phyloP scores from a whole-genome alignment of 75 land plant genomes.

The Cunninghamia lanceolata region DNA sequence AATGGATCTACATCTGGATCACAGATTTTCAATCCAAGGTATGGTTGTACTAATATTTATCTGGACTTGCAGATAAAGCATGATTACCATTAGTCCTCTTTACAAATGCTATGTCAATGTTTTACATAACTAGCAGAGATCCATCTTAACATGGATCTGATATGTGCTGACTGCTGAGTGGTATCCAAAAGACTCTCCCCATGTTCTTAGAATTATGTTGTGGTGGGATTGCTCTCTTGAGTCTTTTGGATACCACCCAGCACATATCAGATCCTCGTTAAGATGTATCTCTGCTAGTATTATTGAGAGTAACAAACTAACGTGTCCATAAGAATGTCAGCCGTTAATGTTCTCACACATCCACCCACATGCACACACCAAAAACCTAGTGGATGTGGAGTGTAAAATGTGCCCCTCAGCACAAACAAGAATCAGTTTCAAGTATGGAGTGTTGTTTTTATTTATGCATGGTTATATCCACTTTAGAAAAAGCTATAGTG shows the following conservation, averaged over 20 bases:
- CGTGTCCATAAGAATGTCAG: neutral
- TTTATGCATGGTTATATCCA: neutral
- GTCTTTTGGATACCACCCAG: neutral
- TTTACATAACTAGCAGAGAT: neutral
- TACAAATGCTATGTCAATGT: neutral
- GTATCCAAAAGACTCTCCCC: neutral
- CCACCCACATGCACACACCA: neutral
- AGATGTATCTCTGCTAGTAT: neutral
- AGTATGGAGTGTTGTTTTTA: neutral
- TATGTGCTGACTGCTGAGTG: neutral
- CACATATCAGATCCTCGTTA: neutral
- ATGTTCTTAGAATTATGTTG: no score
- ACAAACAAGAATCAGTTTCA: no score
- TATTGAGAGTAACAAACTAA: neutral
- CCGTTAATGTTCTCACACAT: neutral
- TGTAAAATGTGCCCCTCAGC: no score
- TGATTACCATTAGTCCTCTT: neutral
- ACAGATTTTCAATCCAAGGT: slow-evolving; percentile 38
- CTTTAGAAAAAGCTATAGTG: neutral
- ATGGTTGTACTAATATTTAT: neutral
- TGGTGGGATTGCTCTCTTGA: neutral
- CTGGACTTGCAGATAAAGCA: neutral
- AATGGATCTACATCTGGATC: slow-evolving; percentile 60
- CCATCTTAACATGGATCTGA: neutral
- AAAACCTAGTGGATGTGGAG: neutral